Conservation (phyloP, 768 basidiomycete genomes). For the Brasilioporus rufonigricans region DNA sequence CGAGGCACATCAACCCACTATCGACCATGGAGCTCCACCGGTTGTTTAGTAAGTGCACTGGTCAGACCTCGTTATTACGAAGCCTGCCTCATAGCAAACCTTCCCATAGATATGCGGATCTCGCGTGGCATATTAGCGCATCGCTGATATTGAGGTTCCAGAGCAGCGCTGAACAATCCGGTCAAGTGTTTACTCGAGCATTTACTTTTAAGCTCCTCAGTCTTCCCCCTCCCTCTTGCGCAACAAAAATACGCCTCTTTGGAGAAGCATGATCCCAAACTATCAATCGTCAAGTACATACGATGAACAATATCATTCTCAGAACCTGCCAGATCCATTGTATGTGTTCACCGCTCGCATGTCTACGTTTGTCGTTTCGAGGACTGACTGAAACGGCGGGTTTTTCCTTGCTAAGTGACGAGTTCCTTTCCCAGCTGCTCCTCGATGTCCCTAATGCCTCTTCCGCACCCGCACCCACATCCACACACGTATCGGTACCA, state of each 20-base stretch:
- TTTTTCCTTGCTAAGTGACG: constrained; percentile 8
- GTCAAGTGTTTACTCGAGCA: background rate
- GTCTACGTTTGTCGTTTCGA: background rate
- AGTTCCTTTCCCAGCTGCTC: constrained; percentile 15
- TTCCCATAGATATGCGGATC: background rate
- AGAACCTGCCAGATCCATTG: constrained; percentile 7
- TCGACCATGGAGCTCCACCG: background rate
- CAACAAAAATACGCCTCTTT: background rate
- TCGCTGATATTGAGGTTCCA: constrained; percentile 2
- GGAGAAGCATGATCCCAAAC: background rate
- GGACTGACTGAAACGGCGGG: background rate
- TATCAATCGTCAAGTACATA: background rate
- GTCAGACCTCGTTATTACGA: background rate
- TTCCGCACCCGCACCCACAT: background rate
- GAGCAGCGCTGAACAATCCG: background rate
- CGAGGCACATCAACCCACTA: background rate
- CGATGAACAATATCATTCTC: background rate
- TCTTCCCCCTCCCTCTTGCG: background rate
- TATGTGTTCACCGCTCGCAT: background rate
- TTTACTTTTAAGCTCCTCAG: constrained; percentile 3
- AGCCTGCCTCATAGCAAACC: background rate
- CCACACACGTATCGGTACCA: too few species aligned
- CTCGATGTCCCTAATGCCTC: background rate
- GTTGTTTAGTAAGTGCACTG: background rate
- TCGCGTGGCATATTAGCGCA: background rate